Percentiles rank a stretch among this genome's conserved stretches.
Conservation (phyloP, 169 alveolate genomes). For the Cryptosporidium ubiquitum region DNA sequence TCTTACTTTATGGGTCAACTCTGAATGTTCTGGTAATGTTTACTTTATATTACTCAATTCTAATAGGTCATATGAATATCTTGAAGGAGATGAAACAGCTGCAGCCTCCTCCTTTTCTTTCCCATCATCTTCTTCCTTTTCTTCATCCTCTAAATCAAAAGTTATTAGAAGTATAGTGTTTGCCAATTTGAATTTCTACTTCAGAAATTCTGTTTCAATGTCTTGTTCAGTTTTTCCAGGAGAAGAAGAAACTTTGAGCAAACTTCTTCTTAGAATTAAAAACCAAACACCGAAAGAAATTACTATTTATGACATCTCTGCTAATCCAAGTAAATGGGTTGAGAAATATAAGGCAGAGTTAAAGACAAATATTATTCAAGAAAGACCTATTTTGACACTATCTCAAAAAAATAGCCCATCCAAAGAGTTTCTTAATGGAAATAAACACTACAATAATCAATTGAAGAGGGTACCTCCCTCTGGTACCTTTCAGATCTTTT, state of each 20-base stretch:
- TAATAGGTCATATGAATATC: not conserved
- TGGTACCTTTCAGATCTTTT: conserved; percentile 23
- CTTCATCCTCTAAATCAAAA: not conserved
- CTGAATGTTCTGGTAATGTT: conserved; percentile 46
- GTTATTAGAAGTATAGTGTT: conserved; percentile 20
- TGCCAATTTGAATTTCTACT: conserved; percentile 4
- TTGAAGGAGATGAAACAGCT: not conserved
- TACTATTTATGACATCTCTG: conserved; percentile 4
- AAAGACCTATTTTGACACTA: not conserved
- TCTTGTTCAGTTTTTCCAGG: conserved; percentile 48
- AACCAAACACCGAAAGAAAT: conserved; percentile 1
- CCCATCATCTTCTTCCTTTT: not conserved
- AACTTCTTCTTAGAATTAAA: conserved; percentile 6
- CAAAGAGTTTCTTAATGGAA: conserved; percentile 13
- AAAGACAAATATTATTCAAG: not conserved
- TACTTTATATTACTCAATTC: conserved; percentile 37
- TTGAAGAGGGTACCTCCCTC: not conserved
- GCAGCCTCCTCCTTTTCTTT: not conserved
- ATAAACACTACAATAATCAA: not conserved
- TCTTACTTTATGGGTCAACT: conserved; percentile 49
- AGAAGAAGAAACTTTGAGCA: not conserved
- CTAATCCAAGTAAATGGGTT: conserved; percentile 65
- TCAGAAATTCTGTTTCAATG: conserved; percentile 23
- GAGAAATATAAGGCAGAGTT: not conserved
- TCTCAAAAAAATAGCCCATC: not conserved